phyloP scores from a whole-genome alignment of 2,329 filamentous ascomycete genomes.

The Neocatenulostroma microsporum region DNA sequence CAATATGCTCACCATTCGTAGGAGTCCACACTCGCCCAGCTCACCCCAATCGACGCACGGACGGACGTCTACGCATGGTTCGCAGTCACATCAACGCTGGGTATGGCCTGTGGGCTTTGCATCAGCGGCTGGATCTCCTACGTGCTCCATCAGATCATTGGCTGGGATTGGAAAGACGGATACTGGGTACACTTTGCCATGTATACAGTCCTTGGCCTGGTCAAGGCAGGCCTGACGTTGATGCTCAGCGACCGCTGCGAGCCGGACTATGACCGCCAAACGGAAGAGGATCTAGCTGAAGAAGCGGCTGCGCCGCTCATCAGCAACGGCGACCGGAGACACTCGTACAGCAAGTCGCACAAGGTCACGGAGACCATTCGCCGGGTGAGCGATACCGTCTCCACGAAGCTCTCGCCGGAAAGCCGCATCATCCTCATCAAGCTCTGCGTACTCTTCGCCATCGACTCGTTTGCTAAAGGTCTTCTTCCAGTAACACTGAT shows the following conservation, averaged over 20 bases:
- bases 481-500: constrained; percentile 48
- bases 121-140: constrained; percentile 34
- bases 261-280: constrained; percentile 11
- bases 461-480: constrained; percentile 62
- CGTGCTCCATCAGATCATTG: constrained; percentile 20
- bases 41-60: constrained; percentile 19
- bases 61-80: constrained; percentile 28
- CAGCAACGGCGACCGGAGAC: neutral
- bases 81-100: constrained; percentile 22
- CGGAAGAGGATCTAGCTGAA: constrained; percentile 2
- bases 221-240: constrained; percentile 33
- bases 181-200: constrained; percentile 37
- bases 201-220: constrained; percentile 35
- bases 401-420: constrained; percentile 5
- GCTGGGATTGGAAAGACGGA: constrained; percentile 31
- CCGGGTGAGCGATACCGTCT: constrained; percentile 2
- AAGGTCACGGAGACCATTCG: constrained; percentile 3
- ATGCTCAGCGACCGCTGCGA: constrained; percentile 34
- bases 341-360: constrained; percentile 1
- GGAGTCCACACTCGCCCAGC: constrained; percentile 27
- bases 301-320: constrained; percentile 5
- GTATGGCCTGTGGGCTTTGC: constrained; percentile 21
- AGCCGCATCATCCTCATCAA: constrained; percentile 37
- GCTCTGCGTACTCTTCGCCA: constrained; percentile 57
- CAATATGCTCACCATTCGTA: neutral